Evolutionary conservation across 352 stramenopile species (phyloP).

Genomic region (Thraustochytrium striatum): DNA sequence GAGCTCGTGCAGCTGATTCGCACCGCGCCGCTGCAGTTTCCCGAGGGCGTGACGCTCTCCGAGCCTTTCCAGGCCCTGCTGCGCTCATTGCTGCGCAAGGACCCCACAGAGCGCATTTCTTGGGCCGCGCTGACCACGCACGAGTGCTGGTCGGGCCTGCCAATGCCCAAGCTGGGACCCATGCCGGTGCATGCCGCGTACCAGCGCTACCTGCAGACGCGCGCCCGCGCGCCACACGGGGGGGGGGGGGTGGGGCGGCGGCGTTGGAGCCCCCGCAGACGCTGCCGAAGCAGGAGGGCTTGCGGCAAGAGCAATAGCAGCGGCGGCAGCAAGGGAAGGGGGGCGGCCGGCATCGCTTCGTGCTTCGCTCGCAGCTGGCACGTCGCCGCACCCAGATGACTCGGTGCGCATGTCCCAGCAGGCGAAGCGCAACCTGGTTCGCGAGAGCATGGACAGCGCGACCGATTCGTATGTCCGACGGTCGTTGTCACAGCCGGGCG

Average conservation of each 20-base stretch:
- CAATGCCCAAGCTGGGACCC: not conserved
- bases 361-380: too few relatives aligned
- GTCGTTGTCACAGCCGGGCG: not conserved
- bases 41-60: slow-evolving; percentile 1
- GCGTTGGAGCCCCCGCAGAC: too few relatives aligned
- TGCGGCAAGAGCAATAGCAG: too few relatives aligned
- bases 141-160: slow-evolving; percentile 31
- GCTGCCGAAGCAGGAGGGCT: too few relatives aligned
- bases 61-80: slow-evolving; percentile 29
- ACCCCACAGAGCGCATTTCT: slow-evolving; percentile 26
- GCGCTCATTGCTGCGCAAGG: slow-evolving; percentile 28
- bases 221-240: not conserved
- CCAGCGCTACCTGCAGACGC: not conserved
- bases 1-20: slow-evolving; percentile 31
- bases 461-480: not conserved
- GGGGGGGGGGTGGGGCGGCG: too few relatives aligned
- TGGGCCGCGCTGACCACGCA: slow-evolving; percentile 31
- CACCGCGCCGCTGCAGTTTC: not conserved
- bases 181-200: slow-evolving; percentile 4
- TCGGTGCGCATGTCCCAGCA: slow-evolving; percentile 14
- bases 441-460: slow-evolving; percentile 9
- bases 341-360: too few relatives aligned
- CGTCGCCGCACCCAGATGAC: too few relatives aligned
- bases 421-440: slow-evolving; percentile 17
- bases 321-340: too few relatives aligned